These are phyloP conservation scores for Trichoderma oligosporum DNA, from an alignment of 2,329 filamentous ascomycete species.

Conservation along the genomic window DNA sequence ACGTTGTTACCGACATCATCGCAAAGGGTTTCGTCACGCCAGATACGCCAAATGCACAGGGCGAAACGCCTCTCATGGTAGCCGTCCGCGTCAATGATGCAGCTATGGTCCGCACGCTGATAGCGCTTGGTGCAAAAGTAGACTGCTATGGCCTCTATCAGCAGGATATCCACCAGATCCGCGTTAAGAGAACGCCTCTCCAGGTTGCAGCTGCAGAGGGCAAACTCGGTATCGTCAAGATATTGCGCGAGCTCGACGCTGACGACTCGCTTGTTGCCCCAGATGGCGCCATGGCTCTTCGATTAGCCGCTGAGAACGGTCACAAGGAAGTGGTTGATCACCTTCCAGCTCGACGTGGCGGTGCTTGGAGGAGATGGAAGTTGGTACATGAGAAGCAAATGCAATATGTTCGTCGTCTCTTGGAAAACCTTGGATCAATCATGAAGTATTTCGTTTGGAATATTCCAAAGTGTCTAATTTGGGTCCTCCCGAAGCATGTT, in stretches of 20 bases:
- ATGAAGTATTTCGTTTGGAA: conserved; percentile 29
- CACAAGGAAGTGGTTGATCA: conserved; percentile 44
- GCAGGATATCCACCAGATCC: conserved; percentile 24
- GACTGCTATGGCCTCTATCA: conserved; percentile 27
- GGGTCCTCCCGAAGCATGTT: conserved; percentile 30
- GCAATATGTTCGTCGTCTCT: conserved; percentile 25
- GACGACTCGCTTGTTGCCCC: conserved; percentile 43
- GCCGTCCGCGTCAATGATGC: conserved; percentile 1
- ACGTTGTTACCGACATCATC: not conserved
- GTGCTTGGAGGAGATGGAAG: conserved; percentile 38
- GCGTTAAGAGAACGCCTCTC: conserved; percentile 39
- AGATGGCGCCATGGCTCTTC: conserved; percentile 44
- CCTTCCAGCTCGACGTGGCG: conserved; percentile 39
- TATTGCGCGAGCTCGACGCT: conserved; percentile 40
- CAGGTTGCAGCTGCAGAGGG: conserved; percentile 42
- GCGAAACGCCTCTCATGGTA: conserved; percentile 8
- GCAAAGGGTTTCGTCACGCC: not conserved
- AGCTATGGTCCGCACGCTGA: conserved; percentile 4
- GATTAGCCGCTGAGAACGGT: conserved; percentile 40
- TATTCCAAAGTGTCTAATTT: conserved; percentile 31
- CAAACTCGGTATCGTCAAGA: conserved; percentile 38
- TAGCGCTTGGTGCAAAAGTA: conserved; percentile 27
- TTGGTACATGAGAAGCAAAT: conserved; percentile 32
- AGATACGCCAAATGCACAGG: not conserved
- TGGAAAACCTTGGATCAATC: conserved; percentile 26